These are phyloP conservation scores for Pseudogymnoascus sp. DNA, from an alignment of 2,329 filamentous ascomycete species.

Conservation along the genomic window DNA sequence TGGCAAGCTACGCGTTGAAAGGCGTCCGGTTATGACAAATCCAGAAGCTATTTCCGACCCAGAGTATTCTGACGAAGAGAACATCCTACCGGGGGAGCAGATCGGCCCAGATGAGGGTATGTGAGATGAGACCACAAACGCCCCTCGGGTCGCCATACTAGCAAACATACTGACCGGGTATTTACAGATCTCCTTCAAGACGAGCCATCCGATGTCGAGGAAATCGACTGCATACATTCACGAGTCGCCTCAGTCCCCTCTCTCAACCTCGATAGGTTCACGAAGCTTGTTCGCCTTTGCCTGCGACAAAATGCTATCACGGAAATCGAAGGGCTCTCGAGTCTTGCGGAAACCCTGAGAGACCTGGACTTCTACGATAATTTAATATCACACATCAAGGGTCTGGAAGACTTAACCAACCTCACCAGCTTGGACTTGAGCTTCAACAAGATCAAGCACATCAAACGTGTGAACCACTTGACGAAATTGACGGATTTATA, in stretches of 20 bases:
- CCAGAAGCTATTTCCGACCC: constrained; percentile 78
- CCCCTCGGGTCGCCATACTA: background rate
- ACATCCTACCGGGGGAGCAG: constrained; percentile 63
- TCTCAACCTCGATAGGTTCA: constrained; percentile 78
- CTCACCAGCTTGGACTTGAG: constrained; percentile 81
- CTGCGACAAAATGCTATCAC: constrained; percentile 89
- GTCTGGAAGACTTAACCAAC: constrained; percentile 69
- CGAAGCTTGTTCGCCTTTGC: constrained; percentile 68
- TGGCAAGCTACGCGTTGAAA: constrained; percentile 71
- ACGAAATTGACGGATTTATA: constrained; percentile 75
- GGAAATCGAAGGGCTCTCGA: constrained; percentile 66
- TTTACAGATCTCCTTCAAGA: constrained; percentile 52
- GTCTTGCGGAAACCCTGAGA: constrained; percentile 59
- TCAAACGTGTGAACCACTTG: constrained; percentile 79
- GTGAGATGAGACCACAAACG: background rate
- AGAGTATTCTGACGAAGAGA: constrained; percentile 73
- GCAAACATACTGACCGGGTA: constrained; percentile 19
- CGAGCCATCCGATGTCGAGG: constrained; percentile 57
- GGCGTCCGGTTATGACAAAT: constrained; percentile 63
- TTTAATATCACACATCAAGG: constrained; percentile 77
- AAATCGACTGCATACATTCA: constrained; percentile 86
- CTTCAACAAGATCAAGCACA: constrained; percentile 99
- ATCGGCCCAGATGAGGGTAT: constrained; percentile 77
- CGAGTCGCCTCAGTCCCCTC: constrained; percentile 72
- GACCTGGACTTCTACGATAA: constrained; percentile 98